These are phyloP conservation scores for Astragalus membranaceus DNA, from an alignment of 306 rosid genomes.

Conservation along the genomic window DNA sequence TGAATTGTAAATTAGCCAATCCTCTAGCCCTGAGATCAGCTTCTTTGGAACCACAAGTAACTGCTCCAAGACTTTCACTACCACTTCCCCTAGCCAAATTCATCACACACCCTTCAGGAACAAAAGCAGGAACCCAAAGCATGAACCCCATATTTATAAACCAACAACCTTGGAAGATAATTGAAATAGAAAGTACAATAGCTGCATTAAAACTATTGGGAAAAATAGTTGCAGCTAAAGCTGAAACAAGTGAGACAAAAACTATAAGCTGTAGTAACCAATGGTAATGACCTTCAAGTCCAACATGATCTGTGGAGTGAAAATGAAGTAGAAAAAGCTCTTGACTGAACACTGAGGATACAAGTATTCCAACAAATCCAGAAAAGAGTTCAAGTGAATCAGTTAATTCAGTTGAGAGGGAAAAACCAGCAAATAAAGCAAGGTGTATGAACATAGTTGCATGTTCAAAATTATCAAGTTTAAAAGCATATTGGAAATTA, in stretches of 20 bases:
- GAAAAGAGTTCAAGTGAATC: constrained; percentile 49
- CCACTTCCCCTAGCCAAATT: constrained; percentile 18
- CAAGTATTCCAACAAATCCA: constrained; percentile 58
- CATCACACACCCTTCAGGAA: constrained; percentile 62
- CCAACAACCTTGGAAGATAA: constrained; percentile 89
- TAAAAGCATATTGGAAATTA: constrained; percentile 43
- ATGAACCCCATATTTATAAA: constrained; percentile 77
- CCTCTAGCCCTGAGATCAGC: constrained; percentile 73
- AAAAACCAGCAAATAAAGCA: constrained; percentile 65
- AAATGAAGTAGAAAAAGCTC: constrained; percentile 82
- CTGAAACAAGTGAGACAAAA: constrained; percentile 44
- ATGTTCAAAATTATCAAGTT: constrained; percentile 72
- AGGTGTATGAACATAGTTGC: constrained; percentile 94
- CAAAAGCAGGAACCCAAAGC: constrained; percentile 63
- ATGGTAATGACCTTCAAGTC: constrained; percentile 92
- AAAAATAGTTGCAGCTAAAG: constrained; percentile 51
- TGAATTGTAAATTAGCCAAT: constrained; percentile 81
- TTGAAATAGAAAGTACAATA: constrained; percentile 62
- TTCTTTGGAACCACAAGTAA: constrained; percentile 50
- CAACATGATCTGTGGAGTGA: constrained; percentile 89
- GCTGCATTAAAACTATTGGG: constrained; percentile 66
- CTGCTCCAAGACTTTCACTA: constrained; percentile 50
- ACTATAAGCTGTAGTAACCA: constrained; percentile 79
- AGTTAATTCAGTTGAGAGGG: constrained; percentile 53
- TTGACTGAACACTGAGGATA: constrained; percentile 69